Evolutionary conservation across 2,329 filamentous ascomycete genomes (phyloP), one percentile per base, ranked within the genome.

Genomic region (Elsinoe batatas): DNA sequence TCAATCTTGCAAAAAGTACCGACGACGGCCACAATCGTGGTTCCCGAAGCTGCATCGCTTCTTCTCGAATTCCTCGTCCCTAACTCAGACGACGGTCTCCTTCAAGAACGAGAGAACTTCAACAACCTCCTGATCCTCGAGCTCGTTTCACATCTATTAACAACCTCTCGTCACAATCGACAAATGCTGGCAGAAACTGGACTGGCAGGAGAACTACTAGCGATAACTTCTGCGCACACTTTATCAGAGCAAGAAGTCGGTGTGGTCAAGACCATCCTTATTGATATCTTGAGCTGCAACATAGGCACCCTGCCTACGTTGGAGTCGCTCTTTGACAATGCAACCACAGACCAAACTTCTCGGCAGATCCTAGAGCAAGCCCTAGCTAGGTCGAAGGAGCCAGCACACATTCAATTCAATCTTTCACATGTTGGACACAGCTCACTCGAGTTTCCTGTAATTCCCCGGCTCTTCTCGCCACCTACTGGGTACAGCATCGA

Each of bases 391-490:
- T 89, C 91, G 58, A 83, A 85, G 61, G 81, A 83, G 12, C 89
- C 93, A 5, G 82, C 91, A 0, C 91, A 88, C 68, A 86, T 98
- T 62, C 90, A 97, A 63, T 97, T 98, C 69, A 93, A 98, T 67
- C 76, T 98, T 18, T 93, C 90, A 1, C 74, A 89, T 13, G 79
- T 90, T 68, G 94, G 94, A 0, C 91, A 89, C 69, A 87, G 88
- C 12, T 95, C 93, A 0, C 81, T 97, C 59, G 94, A 98, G 68
- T 76, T 98, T 26, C 82, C 89, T 6, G 91, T 83, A n/a, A 76
- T 98, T 22, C 89, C 89, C 5, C 83, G 87, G 32, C 72, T 82
- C 1, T 98, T 98, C 64, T 94, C 93, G 10, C 90, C 93, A 1
- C 75, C 78, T n/a, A 70, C 73, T 32, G 94, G 93, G 17, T 98